Percentiles rank a stretch among this genome's conserved stretches.
Conservation (phyloP, 257 asterid species). For the Penstemon barbatus region DNA sequence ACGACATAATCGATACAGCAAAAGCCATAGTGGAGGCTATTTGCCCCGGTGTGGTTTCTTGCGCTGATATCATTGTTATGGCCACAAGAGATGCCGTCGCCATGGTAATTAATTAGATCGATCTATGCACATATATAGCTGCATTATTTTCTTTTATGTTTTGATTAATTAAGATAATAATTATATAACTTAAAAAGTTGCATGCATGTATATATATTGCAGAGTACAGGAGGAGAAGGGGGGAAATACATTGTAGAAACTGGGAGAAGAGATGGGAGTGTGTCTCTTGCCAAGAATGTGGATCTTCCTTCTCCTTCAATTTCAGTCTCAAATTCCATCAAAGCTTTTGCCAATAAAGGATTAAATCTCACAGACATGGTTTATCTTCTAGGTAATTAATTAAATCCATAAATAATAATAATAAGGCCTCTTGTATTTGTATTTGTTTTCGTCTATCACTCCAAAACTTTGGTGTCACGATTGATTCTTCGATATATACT, state of each 20-base stretch:
- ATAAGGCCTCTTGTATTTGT: too few relatives aligned
- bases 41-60: conserved; percentile 56
- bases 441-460: too few relatives aligned
- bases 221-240: not conserved
- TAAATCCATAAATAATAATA: not conserved
- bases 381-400: conserved; percentile 49
- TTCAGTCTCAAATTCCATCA: conserved; percentile 39
- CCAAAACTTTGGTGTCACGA: not conserved
- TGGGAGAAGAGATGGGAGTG: conserved; percentile 52
- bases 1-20: conserved; percentile 49
- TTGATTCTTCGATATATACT: not conserved
- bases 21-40: conserved; percentile 41
- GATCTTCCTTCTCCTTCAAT: conserved; percentile 51
- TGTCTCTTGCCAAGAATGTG: conserved; percentile 46
- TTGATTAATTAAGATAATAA: too few relatives aligned
- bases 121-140: too few relatives aligned
- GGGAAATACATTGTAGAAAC: conserved; percentile 42
- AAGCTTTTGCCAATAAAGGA: conserved; percentile 42
- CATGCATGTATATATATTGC: too few relatives aligned
- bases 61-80: conserved; percentile 65
- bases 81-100: conserved; percentile 63
- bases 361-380: conserved; percentile 53
- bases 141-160: too few relatives aligned
- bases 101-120: conserved; percentile 32
- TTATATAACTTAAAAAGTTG: too few relatives aligned